These are phyloP conservation scores for Phylloporus sp. DNA, from an alignment of 1,284 basidiomycete genomes.

Conservation along the genomic window DNA sequence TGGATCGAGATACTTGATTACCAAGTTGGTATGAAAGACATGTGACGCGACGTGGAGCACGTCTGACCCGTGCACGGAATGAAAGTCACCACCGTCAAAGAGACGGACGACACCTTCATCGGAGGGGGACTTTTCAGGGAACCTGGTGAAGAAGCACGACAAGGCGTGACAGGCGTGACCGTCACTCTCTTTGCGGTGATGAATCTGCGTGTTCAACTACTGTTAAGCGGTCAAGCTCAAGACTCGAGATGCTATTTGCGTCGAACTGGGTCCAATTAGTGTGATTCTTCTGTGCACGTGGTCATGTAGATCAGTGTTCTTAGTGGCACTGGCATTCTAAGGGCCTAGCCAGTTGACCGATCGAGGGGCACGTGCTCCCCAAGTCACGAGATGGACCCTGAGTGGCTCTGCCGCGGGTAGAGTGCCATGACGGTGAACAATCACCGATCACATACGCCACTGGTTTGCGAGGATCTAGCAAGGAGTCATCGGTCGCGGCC, in stretches of 20 bases:
- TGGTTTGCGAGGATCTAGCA: slow-evolving; percentile 36
- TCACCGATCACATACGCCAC: background rate
- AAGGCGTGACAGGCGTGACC: slow-evolving; percentile 32
- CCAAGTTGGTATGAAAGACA: slow-evolving; percentile 86
- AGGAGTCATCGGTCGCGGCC: slow-evolving; percentile 34
- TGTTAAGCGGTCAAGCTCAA: no score
- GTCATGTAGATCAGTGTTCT: no score
- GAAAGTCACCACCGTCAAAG: slow-evolving; percentile 88
- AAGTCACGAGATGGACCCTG: no score
- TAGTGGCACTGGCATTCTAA: no score
- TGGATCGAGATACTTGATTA: slow-evolving; percentile 82
- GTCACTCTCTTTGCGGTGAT: slow-evolving; percentile 25
- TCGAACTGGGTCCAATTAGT: no score
- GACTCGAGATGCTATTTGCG: no score
- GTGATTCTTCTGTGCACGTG: no score
- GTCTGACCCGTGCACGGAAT: slow-evolving; percentile 89
- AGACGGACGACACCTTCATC: slow-evolving; percentile 81
- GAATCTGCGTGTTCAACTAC: slow-evolving; percentile 18
- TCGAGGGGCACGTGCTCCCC: no score
- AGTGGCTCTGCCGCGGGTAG: no score
- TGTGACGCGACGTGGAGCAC: slow-evolving; percentile 88
- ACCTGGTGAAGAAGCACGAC: slow-evolving; percentile 64
- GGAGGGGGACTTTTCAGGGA: slow-evolving; percentile 69
- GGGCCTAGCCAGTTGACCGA: no score
- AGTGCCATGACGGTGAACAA: no score